Conservation (phyloP, 768 basidiomycete species). For the Xanthoconium purpureum region DNA sequence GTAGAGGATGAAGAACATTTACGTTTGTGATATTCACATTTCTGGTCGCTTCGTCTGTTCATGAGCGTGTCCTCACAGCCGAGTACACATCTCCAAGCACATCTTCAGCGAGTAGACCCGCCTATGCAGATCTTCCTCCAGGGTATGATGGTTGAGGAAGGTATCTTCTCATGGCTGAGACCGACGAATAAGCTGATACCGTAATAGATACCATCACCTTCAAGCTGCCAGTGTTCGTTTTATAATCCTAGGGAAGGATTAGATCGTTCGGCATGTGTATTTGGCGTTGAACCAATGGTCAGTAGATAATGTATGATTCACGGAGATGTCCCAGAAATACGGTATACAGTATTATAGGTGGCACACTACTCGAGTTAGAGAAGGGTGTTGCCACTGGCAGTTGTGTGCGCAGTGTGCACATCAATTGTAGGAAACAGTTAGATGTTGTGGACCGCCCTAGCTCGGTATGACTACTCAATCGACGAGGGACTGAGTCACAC, state of each 20-base stretch:
- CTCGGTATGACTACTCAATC: too few relatives aligned
- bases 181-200: neutral
- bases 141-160: conserved; percentile 26
- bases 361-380: too few relatives aligned
- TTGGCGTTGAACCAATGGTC: too few relatives aligned
- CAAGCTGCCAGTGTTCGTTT: neutral
- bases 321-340: too few relatives aligned
- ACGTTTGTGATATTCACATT: conserved; percentile 23
- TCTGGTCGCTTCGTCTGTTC: neutral
- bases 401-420: too few relatives aligned
- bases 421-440: too few relatives aligned
- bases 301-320: too few relatives aligned
- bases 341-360: too few relatives aligned
- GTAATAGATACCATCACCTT: neutral
- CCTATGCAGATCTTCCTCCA: conserved; percentile 29
- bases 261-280: too few relatives aligned
- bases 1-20: conserved; percentile 33
- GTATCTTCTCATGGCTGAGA: neutral
- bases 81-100: conserved; percentile 28
- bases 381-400: too few relatives aligned
- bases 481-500: too few relatives aligned
- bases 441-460: too few relatives aligned
- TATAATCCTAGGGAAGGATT: neutral
- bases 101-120: conserved; percentile 14
- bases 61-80: conserved; percentile 15